Conservation (phyloP, 2,329 filamentous ascomycete genomes). For the Monosporascus sp. region DNA sequence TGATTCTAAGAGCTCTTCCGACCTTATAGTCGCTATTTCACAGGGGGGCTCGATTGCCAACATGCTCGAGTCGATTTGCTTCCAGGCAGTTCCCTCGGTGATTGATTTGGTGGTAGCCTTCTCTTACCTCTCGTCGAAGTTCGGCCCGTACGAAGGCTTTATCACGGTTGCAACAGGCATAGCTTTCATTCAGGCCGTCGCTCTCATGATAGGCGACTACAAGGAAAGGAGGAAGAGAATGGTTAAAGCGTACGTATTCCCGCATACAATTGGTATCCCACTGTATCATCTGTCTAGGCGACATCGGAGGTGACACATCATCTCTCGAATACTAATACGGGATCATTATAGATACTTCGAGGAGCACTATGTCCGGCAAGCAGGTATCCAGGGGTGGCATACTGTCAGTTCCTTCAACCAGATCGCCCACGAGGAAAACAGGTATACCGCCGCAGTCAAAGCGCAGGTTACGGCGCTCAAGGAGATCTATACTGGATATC, state of each 20-base stretch:
- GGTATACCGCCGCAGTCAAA: constrained; percentile 47
- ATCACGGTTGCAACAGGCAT: constrained; percentile 55
- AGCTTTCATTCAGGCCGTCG: constrained; percentile 50
- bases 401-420: constrained; percentile 58
- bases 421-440: constrained; percentile 49
- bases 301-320: constrained; percentile 8
- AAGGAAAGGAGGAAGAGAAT: constrained; percentile 45
- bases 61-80: constrained; percentile 53
- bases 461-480: constrained; percentile 33
- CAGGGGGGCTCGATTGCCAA: constrained; percentile 49
- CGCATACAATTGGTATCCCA: background rate
- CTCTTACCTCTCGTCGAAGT: constrained; percentile 52
- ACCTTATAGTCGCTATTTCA: constrained; percentile 52
- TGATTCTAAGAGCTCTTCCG: constrained; percentile 54
- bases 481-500: constrained; percentile 38
- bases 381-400: constrained; percentile 54
- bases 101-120: constrained; percentile 56
- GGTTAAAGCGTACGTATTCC: constrained; percentile 36
- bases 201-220: constrained; percentile 45
- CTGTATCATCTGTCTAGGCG: too few species aligned
- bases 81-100: constrained; percentile 54
- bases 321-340: constrained; percentile 10
- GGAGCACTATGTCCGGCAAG: constrained; percentile 50
- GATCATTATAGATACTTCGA: constrained; percentile 36
- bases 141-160: constrained; percentile 57